A percentile compares a stretch with the other conserved stretches of the same genome.
phyloP scores from a whole-genome alignment of 1,284 basidiomycete genomes.

The Porodaedalea pini region DNA sequence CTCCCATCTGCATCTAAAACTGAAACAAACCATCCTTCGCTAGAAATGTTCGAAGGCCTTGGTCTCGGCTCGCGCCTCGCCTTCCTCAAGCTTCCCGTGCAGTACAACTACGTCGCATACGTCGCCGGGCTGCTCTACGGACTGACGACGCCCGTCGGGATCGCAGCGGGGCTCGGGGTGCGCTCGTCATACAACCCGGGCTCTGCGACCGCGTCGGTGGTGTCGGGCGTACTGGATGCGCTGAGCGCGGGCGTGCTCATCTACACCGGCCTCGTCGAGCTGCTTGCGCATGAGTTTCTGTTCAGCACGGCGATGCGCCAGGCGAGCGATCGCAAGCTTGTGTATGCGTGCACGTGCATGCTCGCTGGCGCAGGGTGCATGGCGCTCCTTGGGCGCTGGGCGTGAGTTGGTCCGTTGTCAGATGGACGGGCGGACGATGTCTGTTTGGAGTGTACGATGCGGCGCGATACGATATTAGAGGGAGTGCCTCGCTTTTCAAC shows the following conservation, averaged over 20 bases:
- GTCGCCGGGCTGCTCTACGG: conserved; percentile 69
- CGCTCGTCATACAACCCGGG: conserved; percentile 79
- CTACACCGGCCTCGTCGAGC: conserved; percentile 90
- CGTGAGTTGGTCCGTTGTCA: conserved; percentile 48
- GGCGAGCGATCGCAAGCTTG: conserved; percentile 57
- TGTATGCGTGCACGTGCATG: conserved; percentile 74
- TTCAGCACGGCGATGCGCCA: conserved; percentile 83
- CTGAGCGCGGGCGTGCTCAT: conserved; percentile 86
- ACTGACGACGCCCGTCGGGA: conserved; percentile 78
- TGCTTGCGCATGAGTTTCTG: conserved; percentile 90
- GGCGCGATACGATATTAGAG: neutral
- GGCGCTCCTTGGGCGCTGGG: conserved; percentile 85
- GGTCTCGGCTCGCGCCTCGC: conserved; percentile 86
- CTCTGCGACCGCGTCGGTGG: conserved; percentile 70
- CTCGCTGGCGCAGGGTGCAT: conserved; percentile 75
- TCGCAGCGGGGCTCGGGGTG: conserved; percentile 84
- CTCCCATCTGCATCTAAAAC: neutral
- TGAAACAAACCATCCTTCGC: neutral
- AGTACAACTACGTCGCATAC: conserved; percentile 61
- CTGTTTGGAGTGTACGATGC: neutral
- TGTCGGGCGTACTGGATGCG: conserved; percentile 82
- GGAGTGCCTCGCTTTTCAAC: neutral
- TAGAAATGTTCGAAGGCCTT: conserved; percentile 89
- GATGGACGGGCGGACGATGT: neutral
- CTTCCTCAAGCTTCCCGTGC: conserved; percentile 59